phyloP scores from a whole-genome alignment of 306 rosid species.

The Cicer bijugum region DNA sequence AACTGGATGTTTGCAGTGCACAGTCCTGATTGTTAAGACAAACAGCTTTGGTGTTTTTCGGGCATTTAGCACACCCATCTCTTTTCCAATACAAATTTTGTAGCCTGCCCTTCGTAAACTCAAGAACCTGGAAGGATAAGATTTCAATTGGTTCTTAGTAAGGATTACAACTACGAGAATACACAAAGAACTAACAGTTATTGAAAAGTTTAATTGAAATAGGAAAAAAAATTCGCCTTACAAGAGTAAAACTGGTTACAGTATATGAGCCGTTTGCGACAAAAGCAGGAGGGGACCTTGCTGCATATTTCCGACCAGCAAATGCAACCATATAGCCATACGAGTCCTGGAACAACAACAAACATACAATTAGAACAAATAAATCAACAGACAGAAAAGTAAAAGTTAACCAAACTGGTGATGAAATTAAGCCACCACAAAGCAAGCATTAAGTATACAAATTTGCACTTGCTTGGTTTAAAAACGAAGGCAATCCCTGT shows the following conservation, averaged over 20 bases:
- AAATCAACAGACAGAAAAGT: not conserved
- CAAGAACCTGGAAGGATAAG: slow-evolving; percentile 66
- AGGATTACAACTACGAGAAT: slow-evolving; percentile 18
- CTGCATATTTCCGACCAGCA: slow-evolving; percentile 87
- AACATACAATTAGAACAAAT: slow-evolving; percentile 9
- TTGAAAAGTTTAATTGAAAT: not conserved
- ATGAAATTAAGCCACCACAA: slow-evolving; percentile 26
- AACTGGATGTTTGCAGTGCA: slow-evolving; percentile 65
- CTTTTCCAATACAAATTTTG: slow-evolving; percentile 85
- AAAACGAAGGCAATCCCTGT: not conserved
- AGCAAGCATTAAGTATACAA: slow-evolving; percentile 9
- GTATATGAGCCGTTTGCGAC: slow-evolving; percentile 66
- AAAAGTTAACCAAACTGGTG: slow-evolving; percentile 24
- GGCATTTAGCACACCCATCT: slow-evolving; percentile 77
- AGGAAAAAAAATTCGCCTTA: slow-evolving; percentile 44
- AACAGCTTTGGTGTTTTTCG: slow-evolving; percentile 60
- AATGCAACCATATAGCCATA: slow-evolving; percentile 89
- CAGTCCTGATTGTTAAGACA: slow-evolving; percentile 88
- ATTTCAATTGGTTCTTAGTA: slow-evolving; percentile 25
- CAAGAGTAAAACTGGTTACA: slow-evolving; percentile 93
- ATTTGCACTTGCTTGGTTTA: slow-evolving; percentile 16
- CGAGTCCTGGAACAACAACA: slow-evolving; percentile 55
- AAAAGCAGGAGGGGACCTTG: slow-evolving; percentile 75
- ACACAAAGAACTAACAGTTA: slow-evolving; percentile 13
- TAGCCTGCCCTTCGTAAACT: slow-evolving; percentile 86